Percentiles rank a stretch among this genome's conserved stretches.
Conservation (phyloP, 441 rosid genomes). For the Pelargonium myrrhifolium region DNA sequence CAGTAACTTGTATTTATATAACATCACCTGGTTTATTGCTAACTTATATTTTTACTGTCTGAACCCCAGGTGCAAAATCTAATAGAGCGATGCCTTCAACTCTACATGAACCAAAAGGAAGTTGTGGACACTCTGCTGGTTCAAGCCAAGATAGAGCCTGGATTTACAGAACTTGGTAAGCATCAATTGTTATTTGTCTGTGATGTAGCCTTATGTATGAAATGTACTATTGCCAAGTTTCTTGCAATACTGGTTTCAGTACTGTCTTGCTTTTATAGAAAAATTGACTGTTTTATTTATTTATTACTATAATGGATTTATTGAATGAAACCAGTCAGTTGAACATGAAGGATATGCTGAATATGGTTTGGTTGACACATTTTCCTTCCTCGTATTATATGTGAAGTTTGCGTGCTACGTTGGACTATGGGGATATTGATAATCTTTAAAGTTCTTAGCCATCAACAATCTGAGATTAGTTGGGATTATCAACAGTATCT, state of each 20-base stretch:
- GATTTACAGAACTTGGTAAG: constrained; percentile 94
- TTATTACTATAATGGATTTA: neutral
- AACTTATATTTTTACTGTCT: constrained; percentile 8
- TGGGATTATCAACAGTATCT: no score
- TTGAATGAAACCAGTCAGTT: neutral
- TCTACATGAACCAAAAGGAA: constrained; percentile 92
- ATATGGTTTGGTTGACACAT: neutral
- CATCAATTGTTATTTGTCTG: neutral
- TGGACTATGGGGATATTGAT: no score
- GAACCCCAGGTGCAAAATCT: constrained; percentile 84
- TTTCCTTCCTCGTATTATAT: neutral
- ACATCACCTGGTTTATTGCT: neutral
- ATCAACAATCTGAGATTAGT: no score
- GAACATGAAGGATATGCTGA: neutral
- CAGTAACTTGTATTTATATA: neutral
- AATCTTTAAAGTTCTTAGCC: no score
- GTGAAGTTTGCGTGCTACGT: no score
- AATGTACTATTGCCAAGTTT: neutral
- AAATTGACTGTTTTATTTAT: neutral
- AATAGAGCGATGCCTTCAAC: constrained; percentile 88
- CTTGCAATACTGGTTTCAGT: neutral
- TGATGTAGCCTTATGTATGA: neutral
- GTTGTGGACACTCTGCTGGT: constrained; percentile 73
- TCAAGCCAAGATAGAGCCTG: constrained; percentile 95
- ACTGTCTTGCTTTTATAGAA: neutral